Evolutionary conservation across 2,329 filamentous ascomycete genomes (phyloP).

Genomic region (Calcarisporium arbuscula): DNA sequence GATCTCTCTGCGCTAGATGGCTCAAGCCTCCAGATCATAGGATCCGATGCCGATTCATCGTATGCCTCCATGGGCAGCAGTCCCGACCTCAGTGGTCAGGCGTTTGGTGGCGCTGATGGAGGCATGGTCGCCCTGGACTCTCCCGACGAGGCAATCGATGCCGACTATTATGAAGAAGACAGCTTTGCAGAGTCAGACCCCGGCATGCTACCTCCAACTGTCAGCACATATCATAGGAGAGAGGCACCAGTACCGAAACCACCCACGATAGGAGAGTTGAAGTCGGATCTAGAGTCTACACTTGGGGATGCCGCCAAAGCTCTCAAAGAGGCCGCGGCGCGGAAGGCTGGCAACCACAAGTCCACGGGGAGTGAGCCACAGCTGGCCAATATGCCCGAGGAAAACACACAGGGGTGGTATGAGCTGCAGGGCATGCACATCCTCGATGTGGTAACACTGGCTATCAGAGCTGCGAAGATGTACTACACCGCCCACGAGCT

Average conservation of each 20-base stretch:
- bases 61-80: conserved; percentile 55
- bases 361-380: conserved; percentile 20
- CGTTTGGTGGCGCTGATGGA: conserved; percentile 28
- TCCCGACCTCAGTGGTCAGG: conserved; percentile 43
- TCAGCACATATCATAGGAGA: conserved; percentile 88
- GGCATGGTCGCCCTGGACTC: conserved; percentile 42
- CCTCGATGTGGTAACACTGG: conserved; percentile 85
- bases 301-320: conserved; percentile 64
- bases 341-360: conserved; percentile 25
- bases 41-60: conserved; percentile 50
- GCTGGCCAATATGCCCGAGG: conserved; percentile 34
- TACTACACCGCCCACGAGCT: conserved; percentile 94
- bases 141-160: conserved; percentile 35
- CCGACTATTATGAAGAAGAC: conserved; percentile 52
- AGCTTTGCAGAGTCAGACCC: conserved; percentile 58
- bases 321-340: conserved; percentile 50
- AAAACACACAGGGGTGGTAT: conserved; percentile 61
- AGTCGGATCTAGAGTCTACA: conserved; percentile 57
- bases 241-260: conserved; percentile 77
- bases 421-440: conserved; percentile 90
- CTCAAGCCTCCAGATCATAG: conserved; percentile 23
- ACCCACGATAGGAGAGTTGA: conserved; percentile 74
- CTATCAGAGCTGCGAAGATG: conserved; percentile 91
- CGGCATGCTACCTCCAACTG: conserved; percentile 89
- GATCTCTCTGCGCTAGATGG: conserved; percentile 49